Evolutionary conservation across 2,329 filamentous ascomycete species (phyloP).

Genomic region (Nothopassalora personata): DNA sequence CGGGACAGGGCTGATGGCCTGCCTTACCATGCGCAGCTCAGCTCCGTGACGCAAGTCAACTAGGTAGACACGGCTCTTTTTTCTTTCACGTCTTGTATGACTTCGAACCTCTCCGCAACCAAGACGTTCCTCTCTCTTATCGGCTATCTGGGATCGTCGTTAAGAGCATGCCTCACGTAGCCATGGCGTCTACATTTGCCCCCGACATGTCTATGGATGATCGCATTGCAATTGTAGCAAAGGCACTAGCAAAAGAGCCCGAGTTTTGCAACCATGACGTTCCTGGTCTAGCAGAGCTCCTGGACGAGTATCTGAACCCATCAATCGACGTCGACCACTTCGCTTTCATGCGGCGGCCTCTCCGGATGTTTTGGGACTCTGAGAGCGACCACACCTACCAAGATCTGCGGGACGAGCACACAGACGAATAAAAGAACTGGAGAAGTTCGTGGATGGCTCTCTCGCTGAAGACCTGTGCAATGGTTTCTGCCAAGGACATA

Average conservation of each 20-base stretch:
- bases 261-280: slow-evolving; percentile 34
- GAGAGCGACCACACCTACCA: slow-evolving; percentile 12
- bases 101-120: not conserved
- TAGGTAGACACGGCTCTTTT: not conserved
- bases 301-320: slow-evolving; percentile 11
- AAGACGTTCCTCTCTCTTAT: not conserved
- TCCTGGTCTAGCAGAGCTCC: slow-evolving; percentile 8
- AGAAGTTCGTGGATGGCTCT: slow-evolving; percentile 4
- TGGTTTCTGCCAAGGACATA: slow-evolving; percentile 8
- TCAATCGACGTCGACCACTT: slow-evolving; percentile 10
- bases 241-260: slow-evolving; percentile 35
- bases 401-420: slow-evolving; percentile 6
- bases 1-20: not conserved
- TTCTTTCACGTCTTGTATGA: not conserved
- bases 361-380: slow-evolving; percentile 11
- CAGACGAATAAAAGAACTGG: slow-evolving; percentile 6
- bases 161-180: not conserved
- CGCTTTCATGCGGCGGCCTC: slow-evolving; percentile 8
- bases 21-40: not conserved
- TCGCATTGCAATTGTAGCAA: slow-evolving; percentile 5
- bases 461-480: slow-evolving; percentile 6
- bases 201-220: slow-evolving; percentile 7
- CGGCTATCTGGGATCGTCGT: not conserved
- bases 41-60: not conserved
- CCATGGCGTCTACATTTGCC: slow-evolving; percentile 7